These are phyloP conservation scores for Fistulifera pelliculosa DNA, from an alignment of 108 stramenopile species.

Conservation along the genomic window DNA sequence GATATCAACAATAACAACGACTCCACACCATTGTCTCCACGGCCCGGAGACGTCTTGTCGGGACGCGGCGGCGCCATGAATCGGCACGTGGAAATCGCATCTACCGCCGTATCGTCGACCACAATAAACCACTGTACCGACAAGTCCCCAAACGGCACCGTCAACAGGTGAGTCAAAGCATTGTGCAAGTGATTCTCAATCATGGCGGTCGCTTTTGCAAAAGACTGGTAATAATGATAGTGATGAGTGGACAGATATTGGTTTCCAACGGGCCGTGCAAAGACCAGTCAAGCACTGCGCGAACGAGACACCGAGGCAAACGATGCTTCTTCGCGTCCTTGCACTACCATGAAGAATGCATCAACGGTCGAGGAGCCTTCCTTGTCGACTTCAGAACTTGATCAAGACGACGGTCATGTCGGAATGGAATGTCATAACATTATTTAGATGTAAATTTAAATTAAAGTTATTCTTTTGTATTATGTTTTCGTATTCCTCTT, in stretches of 20 bases:
- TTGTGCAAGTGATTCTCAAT: constrained; percentile 45
- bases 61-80: constrained; percentile 68
- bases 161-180: constrained; percentile 68
- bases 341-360: too few relatives aligned
- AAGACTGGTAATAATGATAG: background rate
- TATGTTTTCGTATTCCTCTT: too few relatives aligned
- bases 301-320: constrained; percentile 4
- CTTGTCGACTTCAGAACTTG: too few relatives aligned
- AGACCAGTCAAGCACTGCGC: constrained; percentile 37
- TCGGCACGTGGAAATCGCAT: constrained; percentile 66
- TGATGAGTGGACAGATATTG: constrained; percentile 20
- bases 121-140: constrained; percentile 40
- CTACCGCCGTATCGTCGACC: constrained; percentile 57
- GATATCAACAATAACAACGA: background rate
- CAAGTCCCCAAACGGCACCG: constrained; percentile 75
- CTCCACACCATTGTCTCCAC: too few relatives aligned
- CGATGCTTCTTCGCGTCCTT: too few relatives aligned
- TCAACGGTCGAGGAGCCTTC: too few relatives aligned
- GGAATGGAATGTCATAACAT: too few relatives aligned
- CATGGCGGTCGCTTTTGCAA: constrained; percentile 20
- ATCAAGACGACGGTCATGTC: too few relatives aligned
- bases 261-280: constrained; percentile 28
- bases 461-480: too few relatives aligned
- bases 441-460: too few relatives aligned
- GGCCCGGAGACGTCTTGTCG: constrained; percentile 37